These are phyloP conservation scores for Pichia cactophila DNA, from an alignment of 1,139 yeast genomes.

Conservation along the genomic window DNA sequence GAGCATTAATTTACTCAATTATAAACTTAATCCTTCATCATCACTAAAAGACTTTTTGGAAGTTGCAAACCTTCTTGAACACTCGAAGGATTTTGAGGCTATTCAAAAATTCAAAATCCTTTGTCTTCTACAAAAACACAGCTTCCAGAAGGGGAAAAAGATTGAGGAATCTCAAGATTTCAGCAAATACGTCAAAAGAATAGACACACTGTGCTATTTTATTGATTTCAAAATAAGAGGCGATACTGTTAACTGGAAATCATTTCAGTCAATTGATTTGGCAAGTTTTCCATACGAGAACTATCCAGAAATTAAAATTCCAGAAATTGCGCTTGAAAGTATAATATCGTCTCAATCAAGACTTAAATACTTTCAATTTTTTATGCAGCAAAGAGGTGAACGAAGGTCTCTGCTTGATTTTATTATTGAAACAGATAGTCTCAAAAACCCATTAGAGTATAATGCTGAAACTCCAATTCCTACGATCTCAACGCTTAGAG, in stretches of 20 bases:
- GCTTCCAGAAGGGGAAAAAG: background rate
- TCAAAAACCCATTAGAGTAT: conserved; percentile 63
- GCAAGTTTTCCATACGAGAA: background rate
- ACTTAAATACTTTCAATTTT: conserved; percentile 46
- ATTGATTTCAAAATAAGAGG: conserved; percentile 2
- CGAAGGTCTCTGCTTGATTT: conserved; percentile 44
- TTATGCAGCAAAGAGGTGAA: conserved; percentile 40
- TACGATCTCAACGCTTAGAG: conserved; percentile 14
- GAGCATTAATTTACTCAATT: conserved; percentile 10
- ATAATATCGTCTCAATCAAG: conserved; percentile 41
- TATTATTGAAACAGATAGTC: conserved; percentile 60
- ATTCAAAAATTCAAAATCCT: conserved; percentile 39
- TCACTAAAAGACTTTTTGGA: conserved; percentile 4
- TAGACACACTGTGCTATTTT: background rate
- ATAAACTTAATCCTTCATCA: conserved; percentile 1
- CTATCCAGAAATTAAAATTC: background rate
- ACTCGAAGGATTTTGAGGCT: conserved; percentile 21
- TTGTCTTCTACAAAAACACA: conserved; percentile 27
- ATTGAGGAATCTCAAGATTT: conserved; percentile 7
- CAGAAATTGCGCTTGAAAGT: conserved; percentile 27
- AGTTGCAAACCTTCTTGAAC: conserved; percentile 2
- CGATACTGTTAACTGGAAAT: background rate
- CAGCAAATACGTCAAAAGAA: conserved; percentile 6
- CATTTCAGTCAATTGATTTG: background rate
- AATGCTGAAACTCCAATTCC: background rate